These are phyloP conservation scores for Monosporascus sp. DNA, from an alignment of 2,329 filamentous ascomycete genomes.

Conservation along the genomic window DNA sequence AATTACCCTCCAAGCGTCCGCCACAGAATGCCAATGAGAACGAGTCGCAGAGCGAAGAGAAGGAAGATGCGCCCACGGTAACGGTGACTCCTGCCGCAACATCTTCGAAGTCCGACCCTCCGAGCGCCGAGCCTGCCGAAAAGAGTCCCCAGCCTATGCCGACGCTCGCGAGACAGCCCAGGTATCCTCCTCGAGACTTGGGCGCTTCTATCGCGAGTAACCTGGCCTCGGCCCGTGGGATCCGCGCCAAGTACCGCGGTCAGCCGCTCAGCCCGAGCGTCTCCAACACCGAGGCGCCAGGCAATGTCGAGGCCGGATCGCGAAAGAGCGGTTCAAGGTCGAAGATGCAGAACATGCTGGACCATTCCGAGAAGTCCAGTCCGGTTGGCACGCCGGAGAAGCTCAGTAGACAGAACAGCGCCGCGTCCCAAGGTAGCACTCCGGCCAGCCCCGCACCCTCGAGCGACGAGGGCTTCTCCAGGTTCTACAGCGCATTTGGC, in stretches of 20 bases:
- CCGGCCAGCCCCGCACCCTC: constrained; percentile 17
- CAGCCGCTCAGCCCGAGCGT: constrained; percentile 67
- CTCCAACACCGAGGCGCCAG: constrained; percentile 67
- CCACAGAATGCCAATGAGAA: constrained; percentile 30
- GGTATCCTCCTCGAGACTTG: constrained; percentile 59
- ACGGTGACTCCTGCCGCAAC: neutral
- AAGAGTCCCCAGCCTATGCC: constrained; percentile 26
- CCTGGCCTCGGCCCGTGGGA: constrained; percentile 78
- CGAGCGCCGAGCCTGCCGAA: constrained; percentile 16
- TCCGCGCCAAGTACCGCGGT: constrained; percentile 58
- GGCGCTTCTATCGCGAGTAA: constrained; percentile 85
- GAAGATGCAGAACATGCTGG: constrained; percentile 53
- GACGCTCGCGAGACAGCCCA: constrained; percentile 36
- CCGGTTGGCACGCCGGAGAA: constrained; percentile 43
- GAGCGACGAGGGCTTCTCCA: constrained; percentile 74
- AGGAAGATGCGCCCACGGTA: constrained; percentile 24
- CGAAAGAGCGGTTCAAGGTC: constrained; percentile 43
- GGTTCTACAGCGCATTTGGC: constrained; percentile 90
- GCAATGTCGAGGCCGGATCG: constrained; percentile 56
- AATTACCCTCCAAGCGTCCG: constrained; percentile 56
- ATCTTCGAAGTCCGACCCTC: neutral
- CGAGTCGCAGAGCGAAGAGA: constrained; percentile 31
- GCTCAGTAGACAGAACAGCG: constrained; percentile 14
- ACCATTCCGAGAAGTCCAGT: constrained; percentile 46
- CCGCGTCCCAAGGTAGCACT: constrained; percentile 17